A percentile compares a stretch with the other conserved stretches of the same genome.
Evolutionary conservation across 2,329 filamentous ascomycete species (phyloP).

Genomic region (Beauveria australis): DNA sequence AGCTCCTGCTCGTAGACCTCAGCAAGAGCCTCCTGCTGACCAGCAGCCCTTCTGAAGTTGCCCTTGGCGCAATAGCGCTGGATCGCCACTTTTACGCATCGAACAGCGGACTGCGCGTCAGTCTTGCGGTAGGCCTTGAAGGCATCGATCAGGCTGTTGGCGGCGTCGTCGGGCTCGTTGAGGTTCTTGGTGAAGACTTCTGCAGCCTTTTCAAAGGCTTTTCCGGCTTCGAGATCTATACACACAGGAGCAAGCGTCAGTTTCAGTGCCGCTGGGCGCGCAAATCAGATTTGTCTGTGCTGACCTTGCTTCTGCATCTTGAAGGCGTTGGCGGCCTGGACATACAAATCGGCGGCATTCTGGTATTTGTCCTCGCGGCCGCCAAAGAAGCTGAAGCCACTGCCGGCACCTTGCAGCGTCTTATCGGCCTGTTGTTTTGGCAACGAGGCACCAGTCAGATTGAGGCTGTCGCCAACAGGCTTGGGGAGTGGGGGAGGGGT

Average conservation of each 20-base stretch:
- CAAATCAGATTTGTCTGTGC: slow-evolving; percentile 15
- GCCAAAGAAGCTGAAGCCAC: slow-evolving; percentile 86
- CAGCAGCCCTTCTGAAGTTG: slow-evolving; percentile 84
- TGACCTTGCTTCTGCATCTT: slow-evolving; percentile 76
- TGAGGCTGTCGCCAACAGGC: neutral
- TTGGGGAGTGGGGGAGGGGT: slow-evolving; percentile 20
- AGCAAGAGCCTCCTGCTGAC: slow-evolving; percentile 80
- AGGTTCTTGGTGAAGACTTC: slow-evolving; percentile 69
- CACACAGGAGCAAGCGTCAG: neutral
- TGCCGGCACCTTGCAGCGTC: slow-evolving; percentile 60
- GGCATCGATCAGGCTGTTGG: slow-evolving; percentile 79
- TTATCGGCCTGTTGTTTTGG: slow-evolving; percentile 67
- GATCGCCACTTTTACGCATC: slow-evolving; percentile 73
- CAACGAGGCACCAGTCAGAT: neutral
- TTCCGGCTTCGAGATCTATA: slow-evolving; percentile 73
- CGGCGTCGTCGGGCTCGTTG: slow-evolving; percentile 87
- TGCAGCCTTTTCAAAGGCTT: slow-evolving; percentile 82
- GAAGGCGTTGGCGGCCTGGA: slow-evolving; percentile 85
- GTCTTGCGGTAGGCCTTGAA: slow-evolving; percentile 92
- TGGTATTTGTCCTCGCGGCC: slow-evolving; percentile 83
- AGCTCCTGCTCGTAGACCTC: slow-evolving; percentile 80
- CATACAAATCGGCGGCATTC: slow-evolving; percentile 79
- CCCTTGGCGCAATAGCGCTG: slow-evolving; percentile 81
- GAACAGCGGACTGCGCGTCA: slow-evolving; percentile 72
- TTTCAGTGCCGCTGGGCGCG: neutral